phyloP scores from a whole-genome alignment of 805 yeast species.

The Ogataea corticis region DNA sequence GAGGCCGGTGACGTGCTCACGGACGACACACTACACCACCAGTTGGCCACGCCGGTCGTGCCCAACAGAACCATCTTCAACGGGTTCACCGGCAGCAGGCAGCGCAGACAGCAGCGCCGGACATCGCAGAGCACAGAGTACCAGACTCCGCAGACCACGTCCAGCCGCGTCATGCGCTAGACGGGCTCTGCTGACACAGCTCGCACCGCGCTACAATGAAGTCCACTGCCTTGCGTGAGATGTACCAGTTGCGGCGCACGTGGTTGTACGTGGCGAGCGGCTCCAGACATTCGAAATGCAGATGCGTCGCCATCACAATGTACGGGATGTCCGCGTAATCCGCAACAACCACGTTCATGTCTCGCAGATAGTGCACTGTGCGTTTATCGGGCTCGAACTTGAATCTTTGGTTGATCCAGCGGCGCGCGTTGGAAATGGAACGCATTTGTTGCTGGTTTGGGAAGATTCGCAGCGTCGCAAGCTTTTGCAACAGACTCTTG shows the following conservation, averaged over 20 bases:
- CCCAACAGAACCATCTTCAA: constrained; percentile 19
- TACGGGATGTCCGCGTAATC: constrained; percentile 31
- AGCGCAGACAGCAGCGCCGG: constrained; percentile 14
- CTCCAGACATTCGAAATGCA: constrained; percentile 25
- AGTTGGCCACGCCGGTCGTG: constrained; percentile 23
- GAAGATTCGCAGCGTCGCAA: constrained; percentile 24
- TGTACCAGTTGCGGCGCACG: constrained; percentile 32
- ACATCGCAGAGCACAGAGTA: constrained; percentile 12
- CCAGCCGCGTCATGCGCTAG: constrained; percentile 24
- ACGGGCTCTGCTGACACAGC: constrained; percentile 21
- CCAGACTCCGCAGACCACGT: constrained; percentile 24
- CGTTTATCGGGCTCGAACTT: constrained; percentile 19
- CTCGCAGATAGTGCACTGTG: constrained; percentile 30
- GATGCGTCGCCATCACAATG: constrained; percentile 33
- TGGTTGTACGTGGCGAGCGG: constrained; percentile 28
- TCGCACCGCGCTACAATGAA: constrained; percentile 26
- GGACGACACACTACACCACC: constrained; percentile 7
- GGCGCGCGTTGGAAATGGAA: constrained; percentile 31
- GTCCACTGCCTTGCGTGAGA: constrained; percentile 30
- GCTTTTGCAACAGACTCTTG: constrained; percentile 25
- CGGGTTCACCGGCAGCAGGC: constrained; percentile 13
- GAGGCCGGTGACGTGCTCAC: constrained; percentile 1
- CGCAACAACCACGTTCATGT: constrained; percentile 30
- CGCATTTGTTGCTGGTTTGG: constrained; percentile 33
- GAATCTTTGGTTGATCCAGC: constrained; percentile 36